Conservation (phyloP, 306 rosid genomes). For the Prunus fruticosa region DNA sequence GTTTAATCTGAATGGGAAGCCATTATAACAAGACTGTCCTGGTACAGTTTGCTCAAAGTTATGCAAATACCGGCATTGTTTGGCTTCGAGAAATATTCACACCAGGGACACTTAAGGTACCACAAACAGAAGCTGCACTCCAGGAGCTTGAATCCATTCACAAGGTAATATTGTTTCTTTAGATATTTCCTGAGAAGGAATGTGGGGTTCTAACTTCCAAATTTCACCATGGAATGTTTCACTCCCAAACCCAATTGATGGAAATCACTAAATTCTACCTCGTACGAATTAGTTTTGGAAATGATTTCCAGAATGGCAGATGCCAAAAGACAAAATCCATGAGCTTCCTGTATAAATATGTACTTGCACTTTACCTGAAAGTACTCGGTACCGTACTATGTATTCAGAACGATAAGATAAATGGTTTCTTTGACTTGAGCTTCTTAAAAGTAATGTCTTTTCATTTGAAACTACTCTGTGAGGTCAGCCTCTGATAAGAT, state of each 20-base stretch:
- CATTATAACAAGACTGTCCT: constrained; percentile 1
- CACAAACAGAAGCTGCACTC: constrained; percentile 64
- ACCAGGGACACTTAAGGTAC: constrained; percentile 76
- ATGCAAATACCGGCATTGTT: constrained; percentile 77
- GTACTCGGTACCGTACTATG: neutral
- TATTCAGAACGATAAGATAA: neutral
- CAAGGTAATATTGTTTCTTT: constrained; percentile 50
- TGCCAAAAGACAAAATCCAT: neutral
- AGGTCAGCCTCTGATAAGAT: constrained; percentile 1
- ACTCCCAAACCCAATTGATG: neutral
- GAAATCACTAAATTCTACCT: neutral
- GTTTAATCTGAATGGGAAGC: constrained; percentile 26
- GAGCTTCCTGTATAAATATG: neutral
- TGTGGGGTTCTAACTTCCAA: neutral
- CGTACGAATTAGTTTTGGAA: neutral
- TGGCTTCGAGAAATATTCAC: constrained; percentile 84
- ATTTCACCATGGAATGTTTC: neutral
- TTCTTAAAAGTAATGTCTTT: constrained; percentile 6
- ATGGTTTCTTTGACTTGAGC: neutral
- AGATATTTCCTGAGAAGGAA: neutral
- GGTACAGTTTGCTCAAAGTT: constrained; percentile 73
- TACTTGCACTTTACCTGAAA: neutral
- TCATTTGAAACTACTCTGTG: constrained; percentile 12
- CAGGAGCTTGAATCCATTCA: constrained; percentile 91
- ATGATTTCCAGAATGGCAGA: neutral